Base-by-base conservation (phyloP, 805 yeast genomes). In the Clavispora carvajalis region DNA sequence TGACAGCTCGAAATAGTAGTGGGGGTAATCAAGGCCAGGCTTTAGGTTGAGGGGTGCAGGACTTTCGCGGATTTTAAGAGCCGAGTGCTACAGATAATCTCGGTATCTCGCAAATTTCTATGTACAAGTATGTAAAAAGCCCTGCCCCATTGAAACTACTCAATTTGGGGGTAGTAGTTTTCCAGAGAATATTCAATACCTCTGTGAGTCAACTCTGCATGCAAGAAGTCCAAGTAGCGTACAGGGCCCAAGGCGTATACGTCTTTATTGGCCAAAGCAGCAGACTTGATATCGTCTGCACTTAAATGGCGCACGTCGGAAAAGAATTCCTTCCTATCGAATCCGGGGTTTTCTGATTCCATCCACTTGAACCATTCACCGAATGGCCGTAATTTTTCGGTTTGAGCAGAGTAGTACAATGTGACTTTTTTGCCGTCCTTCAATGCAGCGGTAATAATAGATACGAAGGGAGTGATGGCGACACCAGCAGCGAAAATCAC, bases 381-480 rank as follows among this genome's bases (percentile, higher is more conserved):
- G 40, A 63, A 65, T 21, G 69, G 59, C 26, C 63, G 44, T 11
- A 44, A 34, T 1, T 34, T 37, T 5, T 38, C 40, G 2, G 48
- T 39, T 37, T 48, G 51, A 42, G 63, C 64, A 15, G 73, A 67
- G 48, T 67, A 61, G 33, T 57, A 49, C 35, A 71, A 50, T 7
- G 45, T 50, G n/a, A 68, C 69, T 4, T 48, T 40, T 39, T 59
- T 59, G 7, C 60, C 65, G 22, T 57, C 58, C 9, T 43, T 43
- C 36, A 62, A 53, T 7, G 66, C 73, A 7, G 52, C 37, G 51
- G 76, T 76, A 15, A 71, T 54, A 54, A 80, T 72, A 6, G 85
- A 66, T 24, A 82, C 50, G 23, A 78, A 41, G 24, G 89, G 88
- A 5, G 88, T 82, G 37, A 78, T 75, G 46, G 87, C 88, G 41